Evolutionary conservation across 495 filamentous ascomycete species (phyloP).

Genomic region (Xylaria cubensis): DNA sequence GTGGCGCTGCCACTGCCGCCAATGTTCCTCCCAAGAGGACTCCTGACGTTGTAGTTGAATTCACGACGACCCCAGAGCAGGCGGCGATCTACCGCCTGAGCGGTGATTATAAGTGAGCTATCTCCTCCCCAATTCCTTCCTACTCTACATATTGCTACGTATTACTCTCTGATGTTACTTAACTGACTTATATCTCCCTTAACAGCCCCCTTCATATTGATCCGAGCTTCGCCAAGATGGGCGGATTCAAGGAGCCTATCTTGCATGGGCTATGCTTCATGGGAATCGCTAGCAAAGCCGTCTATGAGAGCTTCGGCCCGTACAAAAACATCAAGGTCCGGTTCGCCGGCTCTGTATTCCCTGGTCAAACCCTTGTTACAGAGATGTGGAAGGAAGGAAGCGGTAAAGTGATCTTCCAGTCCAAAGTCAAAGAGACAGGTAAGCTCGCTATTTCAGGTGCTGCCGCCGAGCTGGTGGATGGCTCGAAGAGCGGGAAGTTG

Average conservation of each 20-base stretch:
- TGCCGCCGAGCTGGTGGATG: slow-evolving; percentile 76
- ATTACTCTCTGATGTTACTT: background rate
- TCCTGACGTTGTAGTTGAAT: slow-evolving; percentile 84
- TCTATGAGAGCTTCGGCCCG: slow-evolving; percentile 80
- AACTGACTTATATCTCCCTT: slow-evolving; percentile 2
- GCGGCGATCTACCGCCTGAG: slow-evolving; percentile 93
- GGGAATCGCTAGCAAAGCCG: slow-evolving; percentile 87
- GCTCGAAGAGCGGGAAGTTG: slow-evolving; percentile 31
- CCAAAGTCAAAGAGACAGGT: slow-evolving; percentile 93
- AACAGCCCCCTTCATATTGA: slow-evolving; percentile 91
- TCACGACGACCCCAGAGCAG: slow-evolving; percentile 91
- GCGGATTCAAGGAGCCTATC: slow-evolving; percentile 94
- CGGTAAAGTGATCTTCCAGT: slow-evolving; percentile 86
- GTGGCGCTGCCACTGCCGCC: slow-evolving; percentile 77
- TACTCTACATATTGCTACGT: background rate
- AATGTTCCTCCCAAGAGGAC: slow-evolving; percentile 79
- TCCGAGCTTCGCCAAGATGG: slow-evolving; percentile 90
- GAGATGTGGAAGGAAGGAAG: slow-evolving; percentile 98
- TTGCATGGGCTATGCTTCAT: slow-evolving; percentile 96
- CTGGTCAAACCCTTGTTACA: slow-evolving; percentile 91
- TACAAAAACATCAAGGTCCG: slow-evolving; percentile 96
- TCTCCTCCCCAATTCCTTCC: background rate
- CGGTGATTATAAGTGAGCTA: slow-evolving; percentile 73
- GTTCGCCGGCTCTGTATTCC: slow-evolving; percentile 90
- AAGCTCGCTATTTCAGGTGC: slow-evolving; percentile 90